Conservation (phyloP, 202 grass and related monocot species). For the Zoysia matrella region DNA sequence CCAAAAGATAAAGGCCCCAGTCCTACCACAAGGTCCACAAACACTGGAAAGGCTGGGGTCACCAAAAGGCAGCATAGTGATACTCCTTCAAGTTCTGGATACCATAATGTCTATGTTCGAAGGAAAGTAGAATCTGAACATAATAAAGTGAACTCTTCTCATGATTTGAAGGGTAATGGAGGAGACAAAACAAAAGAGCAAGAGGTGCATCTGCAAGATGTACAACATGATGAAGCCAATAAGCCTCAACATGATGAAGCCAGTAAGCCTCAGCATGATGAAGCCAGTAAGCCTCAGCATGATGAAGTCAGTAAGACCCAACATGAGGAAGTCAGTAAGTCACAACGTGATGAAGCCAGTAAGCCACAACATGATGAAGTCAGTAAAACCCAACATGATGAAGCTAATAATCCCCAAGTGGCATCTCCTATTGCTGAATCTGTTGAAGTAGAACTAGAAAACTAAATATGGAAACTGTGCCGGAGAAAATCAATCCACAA, state of each 20-base stretch:
- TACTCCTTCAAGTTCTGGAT: slow-evolving; percentile 51
- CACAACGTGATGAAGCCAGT: too few species aligned
- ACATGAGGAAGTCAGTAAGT: too few species aligned
- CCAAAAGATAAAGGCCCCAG: slow-evolving; percentile 55
- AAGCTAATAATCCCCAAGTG: background rate
- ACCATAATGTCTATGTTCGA: slow-evolving; percentile 75
- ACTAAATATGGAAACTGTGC: slow-evolving; percentile 5
- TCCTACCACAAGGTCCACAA: slow-evolving; percentile 13
- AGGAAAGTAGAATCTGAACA: slow-evolving; percentile 72
- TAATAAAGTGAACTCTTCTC: slow-evolving; percentile 56
- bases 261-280: too few species aligned
- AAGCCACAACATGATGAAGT: too few species aligned
- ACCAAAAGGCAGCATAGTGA: slow-evolving; percentile 53
- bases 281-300: too few species aligned
- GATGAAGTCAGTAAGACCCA: too few species aligned
- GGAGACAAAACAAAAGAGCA: slow-evolving; percentile 45
- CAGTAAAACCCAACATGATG: too few species aligned
- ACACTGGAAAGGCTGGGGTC: slow-evolving; percentile 41
- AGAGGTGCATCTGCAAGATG: slow-evolving; percentile 46
- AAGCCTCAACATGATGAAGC: background rate
- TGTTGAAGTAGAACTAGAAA: background rate
- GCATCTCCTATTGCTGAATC: too few species aligned
- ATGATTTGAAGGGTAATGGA: slow-evolving; percentile 51
- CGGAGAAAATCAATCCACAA: slow-evolving; percentile 36
- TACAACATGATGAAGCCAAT: slow-evolving; percentile 46